Base-by-base conservation (phyloP, 2,329 filamentous ascomycete species). In the Monosporascus sp. region DNA sequence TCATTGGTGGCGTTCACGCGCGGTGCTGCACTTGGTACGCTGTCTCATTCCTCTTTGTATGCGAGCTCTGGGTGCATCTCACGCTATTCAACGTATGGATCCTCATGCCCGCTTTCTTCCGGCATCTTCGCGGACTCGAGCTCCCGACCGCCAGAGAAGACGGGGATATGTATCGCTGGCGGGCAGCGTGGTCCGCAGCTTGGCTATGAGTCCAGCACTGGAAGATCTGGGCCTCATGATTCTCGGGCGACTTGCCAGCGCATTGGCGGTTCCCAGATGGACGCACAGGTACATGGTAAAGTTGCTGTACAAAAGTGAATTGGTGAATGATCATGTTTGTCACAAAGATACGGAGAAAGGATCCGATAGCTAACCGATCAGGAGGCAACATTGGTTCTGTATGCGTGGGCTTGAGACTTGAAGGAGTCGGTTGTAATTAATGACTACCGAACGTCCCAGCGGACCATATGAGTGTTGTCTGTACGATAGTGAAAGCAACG, bases 41-140 rank as follows among this genome's bases (percentile, higher is more conserved):
- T 1, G 49, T 47, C 2, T 52, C 58, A 16, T 62, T 65, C 43
- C 22, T 65, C 9, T 54, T 58, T 37, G 56, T 60, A 7, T 63
- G 62, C 48, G 17, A 55, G n/a, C 60, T 65, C 31, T 61, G 58
- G 54, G 37, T 63, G 14, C 50, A 59, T 41, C 46, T 65, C 44
- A 50, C 53, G 3, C 26, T 60, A 19, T 61, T 64, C 51, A 61
- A 65, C 45, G 35, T 55, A 11, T 63, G 58, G 56, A 63, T 63
- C 49, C 52, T 65, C 40, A 31, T 63, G 37, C 63, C 62, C 8
- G 50, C 60, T 14, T 53, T 64, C 20, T 24, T 55, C n/a, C 46
- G 40, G 2, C 60, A 62, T 31, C 16, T 56, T 5, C 37, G 22
- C 31, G 53, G 56, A 19, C 40, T 59, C 16, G 41, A 54, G 9